Evolutionary conservation across 495 filamentous ascomycete species (phyloP).

Genomic region (Lepidopterella palustris): DNA sequence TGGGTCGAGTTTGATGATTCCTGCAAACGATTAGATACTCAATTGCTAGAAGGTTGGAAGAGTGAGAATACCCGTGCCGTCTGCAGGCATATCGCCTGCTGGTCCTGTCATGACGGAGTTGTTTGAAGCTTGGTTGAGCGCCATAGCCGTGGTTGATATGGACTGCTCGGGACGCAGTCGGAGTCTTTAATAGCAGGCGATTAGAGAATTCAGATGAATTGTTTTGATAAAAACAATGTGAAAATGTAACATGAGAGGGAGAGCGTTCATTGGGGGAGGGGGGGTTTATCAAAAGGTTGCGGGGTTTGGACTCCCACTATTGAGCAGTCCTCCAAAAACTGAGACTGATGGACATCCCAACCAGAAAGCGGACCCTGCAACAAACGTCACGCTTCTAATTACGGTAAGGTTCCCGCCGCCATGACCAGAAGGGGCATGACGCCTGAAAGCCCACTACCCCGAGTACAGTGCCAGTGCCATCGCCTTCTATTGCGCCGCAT

Average conservation of each 20-base stretch:
- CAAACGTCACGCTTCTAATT: background rate
- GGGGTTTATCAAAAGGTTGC: no score
- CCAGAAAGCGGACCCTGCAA: background rate
- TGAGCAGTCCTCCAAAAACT: background rate
- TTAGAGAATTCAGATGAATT: background rate
- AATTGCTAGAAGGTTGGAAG: slow-evolving; percentile 2
- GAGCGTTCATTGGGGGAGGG: background rate
- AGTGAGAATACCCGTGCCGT: slow-evolving; percentile 46
- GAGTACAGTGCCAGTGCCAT: background rate
- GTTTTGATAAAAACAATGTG: background rate
- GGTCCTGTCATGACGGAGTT: background rate
- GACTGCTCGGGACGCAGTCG: background rate
- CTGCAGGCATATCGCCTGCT: slow-evolving; percentile 31
- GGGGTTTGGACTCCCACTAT: background rate
- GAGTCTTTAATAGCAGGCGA: background rate
- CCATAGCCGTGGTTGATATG: background rate
- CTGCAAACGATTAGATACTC: slow-evolving; percentile 41
- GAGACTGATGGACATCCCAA: background rate
- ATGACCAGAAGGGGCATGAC: background rate
- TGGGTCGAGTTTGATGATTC: slow-evolving; percentile 81
- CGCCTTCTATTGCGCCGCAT: background rate
- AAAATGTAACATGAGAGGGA: background rate
- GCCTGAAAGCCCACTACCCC: background rate
- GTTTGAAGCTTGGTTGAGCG: background rate
- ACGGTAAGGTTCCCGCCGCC: background rate